Percentiles rank a stretch among this genome's conserved stretches.
phyloP scores from a whole-genome alignment of 176 grass and related monocot species.

The Carex scoparia region DNA sequence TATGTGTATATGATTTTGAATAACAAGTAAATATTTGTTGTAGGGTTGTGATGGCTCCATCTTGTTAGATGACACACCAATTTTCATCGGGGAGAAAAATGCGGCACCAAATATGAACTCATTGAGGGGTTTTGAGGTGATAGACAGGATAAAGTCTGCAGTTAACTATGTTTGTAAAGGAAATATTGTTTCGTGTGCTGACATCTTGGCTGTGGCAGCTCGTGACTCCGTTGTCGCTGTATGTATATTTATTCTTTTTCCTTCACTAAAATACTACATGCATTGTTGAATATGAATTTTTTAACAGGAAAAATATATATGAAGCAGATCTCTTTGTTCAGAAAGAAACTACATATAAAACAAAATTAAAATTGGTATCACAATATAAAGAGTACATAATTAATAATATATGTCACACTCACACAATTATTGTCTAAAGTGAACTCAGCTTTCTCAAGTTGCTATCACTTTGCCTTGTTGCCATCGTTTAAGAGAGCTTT shows the following conservation, averaged over 20 bases:
- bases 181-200: slow-evolving; percentile 68
- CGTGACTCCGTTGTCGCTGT: slow-evolving; percentile 71
- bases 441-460: background rate
- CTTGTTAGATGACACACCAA: slow-evolving; percentile 69
- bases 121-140: slow-evolving; percentile 56
- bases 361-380: background rate
- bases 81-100: slow-evolving; percentile 69
- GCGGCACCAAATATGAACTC: slow-evolving; percentile 64
- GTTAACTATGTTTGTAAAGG: slow-evolving; percentile 50
- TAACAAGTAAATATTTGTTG: background rate
- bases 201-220: slow-evolving; percentile 55
- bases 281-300: background rate
- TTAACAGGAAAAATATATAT: background rate
- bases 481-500: background rate
- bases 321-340: background rate
- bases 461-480: background rate
- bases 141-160: slow-evolving; percentile 61
- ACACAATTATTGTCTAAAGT: background rate
- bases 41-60: slow-evolving; percentile 89
- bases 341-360: background rate
- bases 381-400: background rate
- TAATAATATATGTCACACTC: background rate
- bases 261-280: background rate
- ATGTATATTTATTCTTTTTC: slow-evolving; percentile 12
- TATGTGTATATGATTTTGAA: background rate